These are phyloP conservation scores for Solanum medicagineum DNA, from an alignment of 257 asterid species.

Conservation along the genomic window DNA sequence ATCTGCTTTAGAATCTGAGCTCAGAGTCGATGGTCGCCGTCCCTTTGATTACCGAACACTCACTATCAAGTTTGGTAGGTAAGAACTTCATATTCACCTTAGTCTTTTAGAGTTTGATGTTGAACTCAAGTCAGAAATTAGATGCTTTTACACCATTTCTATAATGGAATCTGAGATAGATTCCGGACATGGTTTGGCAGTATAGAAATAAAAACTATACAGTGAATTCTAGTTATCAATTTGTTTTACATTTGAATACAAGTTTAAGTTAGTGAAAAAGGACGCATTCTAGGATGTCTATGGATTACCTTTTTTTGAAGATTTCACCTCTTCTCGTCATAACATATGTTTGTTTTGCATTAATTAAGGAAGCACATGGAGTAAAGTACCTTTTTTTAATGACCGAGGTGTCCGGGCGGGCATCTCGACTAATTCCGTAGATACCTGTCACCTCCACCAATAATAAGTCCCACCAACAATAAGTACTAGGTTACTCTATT, in stretches of 20 bases:
- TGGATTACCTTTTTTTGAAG: background rate
- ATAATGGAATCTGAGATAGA: background rate
- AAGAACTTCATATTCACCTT: background rate
- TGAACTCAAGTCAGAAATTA: background rate
- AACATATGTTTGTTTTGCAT: background rate
- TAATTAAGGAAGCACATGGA: too few species aligned
- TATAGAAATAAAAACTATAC: background rate
- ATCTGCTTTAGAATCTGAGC: constrained; percentile 61
- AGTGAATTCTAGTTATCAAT: background rate
- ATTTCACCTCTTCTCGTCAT: background rate
- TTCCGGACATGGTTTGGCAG: background rate
- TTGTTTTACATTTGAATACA: background rate
- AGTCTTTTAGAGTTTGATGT: too few species aligned
- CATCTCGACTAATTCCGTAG: too few species aligned
- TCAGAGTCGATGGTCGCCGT: constrained; percentile 82
- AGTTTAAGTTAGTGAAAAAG: background rate
- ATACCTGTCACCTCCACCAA: too few species aligned
- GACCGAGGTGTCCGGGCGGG: too few species aligned
- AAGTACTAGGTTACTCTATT: too few species aligned
- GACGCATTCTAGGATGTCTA: too few species aligned
- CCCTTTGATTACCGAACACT: constrained; percentile 72
- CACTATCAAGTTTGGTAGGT: constrained; percentile 68
- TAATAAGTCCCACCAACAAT: too few species aligned
- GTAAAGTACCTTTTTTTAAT: too few species aligned
- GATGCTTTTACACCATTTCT: background rate